Base-by-base conservation (phyloP, 352 stramenopile genomes). In the Pythium dissotocum region DNA sequence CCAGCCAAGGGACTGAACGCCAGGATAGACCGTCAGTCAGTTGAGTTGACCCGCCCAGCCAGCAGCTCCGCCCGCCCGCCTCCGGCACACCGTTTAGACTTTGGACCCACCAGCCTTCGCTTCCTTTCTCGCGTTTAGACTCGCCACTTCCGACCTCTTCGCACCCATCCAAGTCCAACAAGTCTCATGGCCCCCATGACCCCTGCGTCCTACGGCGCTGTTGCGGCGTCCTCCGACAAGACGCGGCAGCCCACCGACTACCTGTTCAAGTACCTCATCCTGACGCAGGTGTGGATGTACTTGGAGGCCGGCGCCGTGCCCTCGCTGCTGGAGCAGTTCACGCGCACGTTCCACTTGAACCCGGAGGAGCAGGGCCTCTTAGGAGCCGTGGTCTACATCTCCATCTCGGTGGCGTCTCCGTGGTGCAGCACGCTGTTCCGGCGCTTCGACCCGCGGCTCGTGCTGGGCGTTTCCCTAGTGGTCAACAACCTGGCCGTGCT, bases 241-340 rank as follows among this genome's bases (percentile, higher is more conserved):
- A 13, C 14, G 44, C 44, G 36, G 21, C 55, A 16, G 40, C 55
- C 14, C 46, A 77, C 70, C 57, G 83, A 88, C 42, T 90, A 93
- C 63, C 77, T 96, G 6, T 96, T 96, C 77, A 91, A 93, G 63
- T 96, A 85, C 65, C 75, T 96, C 30, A 80, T 96, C 61, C 77
- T 95, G 56, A 84, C 81, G 40, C 88, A 96, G 66, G 82, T 95
- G 35, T 92, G 84, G 70, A 91, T 95, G 77, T 96, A 96, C 67
- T 73, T 95, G 40, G 88, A 96, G 66, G 88, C 88, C 6, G 88
- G 88, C 60, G 88, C 88, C 16, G 86, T 96, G 69, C 87, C 87
- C 38, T 88, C 88, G 53, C 74, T 95, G 38, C 78, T 96, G 58
- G 77, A 93, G 71, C 76, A 93, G 56, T 93, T 95, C 66, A 90